A percentile compares a stretch with the other conserved stretches of the same genome.
Evolutionary conservation across 306 rosid genomes (phyloP).

Genomic region (Prunus fruticosa): DNA sequence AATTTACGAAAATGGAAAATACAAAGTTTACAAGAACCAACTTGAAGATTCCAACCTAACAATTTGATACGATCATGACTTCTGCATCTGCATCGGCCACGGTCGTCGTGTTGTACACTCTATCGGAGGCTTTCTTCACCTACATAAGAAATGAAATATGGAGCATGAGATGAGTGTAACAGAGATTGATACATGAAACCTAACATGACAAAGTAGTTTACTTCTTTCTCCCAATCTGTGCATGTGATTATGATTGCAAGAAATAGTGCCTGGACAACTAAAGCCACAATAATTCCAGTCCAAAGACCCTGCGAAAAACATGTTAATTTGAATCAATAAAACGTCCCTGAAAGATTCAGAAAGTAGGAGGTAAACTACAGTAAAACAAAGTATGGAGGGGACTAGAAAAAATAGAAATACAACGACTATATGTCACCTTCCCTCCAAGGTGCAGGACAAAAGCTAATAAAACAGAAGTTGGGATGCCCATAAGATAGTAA

Average conservation of each 20-base stretch:
- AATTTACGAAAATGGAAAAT: no score
- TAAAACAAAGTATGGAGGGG: not conserved
- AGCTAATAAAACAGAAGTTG: conserved; percentile 25
- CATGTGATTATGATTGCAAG: conserved; percentile 15
- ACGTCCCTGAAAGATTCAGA: not conserved
- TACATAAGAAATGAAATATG: conserved; percentile 5
- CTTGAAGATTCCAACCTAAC: no score
- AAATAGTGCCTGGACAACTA: conserved; percentile 16
- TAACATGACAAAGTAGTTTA: not conserved
- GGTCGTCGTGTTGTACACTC: conserved; percentile 14
- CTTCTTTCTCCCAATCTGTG: conserved; percentile 34
- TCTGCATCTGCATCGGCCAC: not conserved
- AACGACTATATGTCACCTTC: conserved; percentile 16
- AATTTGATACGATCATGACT: not conserved
- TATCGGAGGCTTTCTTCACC: conserved; percentile 34
- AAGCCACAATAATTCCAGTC: conserved; percentile 25
- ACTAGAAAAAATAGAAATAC: not conserved
- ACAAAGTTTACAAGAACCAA: no score
- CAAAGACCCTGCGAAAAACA: conserved; percentile 35
- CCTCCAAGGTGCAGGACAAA: conserved; percentile 36
- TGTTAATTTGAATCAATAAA: not conserved
- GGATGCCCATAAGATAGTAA: conserved; percentile 35
- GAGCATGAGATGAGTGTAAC: not conserved
- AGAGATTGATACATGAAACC: not conserved
- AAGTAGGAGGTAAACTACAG: not conserved